Base-by-base conservation (phyloP, 192 early-diverging fungal species). In the Coemansia sp. region DNA sequence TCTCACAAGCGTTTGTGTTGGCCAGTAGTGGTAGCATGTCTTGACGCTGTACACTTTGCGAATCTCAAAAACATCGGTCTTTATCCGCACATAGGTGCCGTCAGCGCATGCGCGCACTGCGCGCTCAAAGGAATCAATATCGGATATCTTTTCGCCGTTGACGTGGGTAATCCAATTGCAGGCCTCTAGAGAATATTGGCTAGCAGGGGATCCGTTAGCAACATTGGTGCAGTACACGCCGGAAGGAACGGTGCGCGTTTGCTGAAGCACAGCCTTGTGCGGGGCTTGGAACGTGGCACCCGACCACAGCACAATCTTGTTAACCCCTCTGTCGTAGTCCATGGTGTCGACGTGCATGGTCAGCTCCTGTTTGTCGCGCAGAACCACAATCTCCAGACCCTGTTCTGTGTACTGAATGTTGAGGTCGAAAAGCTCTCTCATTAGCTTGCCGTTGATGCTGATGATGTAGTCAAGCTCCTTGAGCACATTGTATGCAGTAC, bases 281-380 rank as follows among this genome's bases (percentile, higher is more conserved):
- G 91, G 88, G 42, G 79, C 85, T 68, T 94, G 91, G 56, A 94
- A 85, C 19, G 90, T 67, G 0, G 91, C 93, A 12, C 95, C 95
- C 32, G 91, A 89, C 95, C 95, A 97, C 16, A 87, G 81, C 41
- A 97, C 75, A 0, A 94, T 84, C 40, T 89, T 86, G 8, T 82
- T 84, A 5, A 88, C 91, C 22, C 85, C 88, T 50, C 83, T 81
- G 7, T 85, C 83, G 41, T 81, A 67, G 61, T 83, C 73, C 7
- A 84, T 85, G 1, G 91, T 92, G 16, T 88, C 87, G 1, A 96
- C 90, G 4, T 62, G 65, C 20, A 98, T 51, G 0, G 71, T 71
- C 38, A 91, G 32, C 61, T 91, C 93, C 54, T 86, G 53, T 70
- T 90, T 91, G 49, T 92, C 85, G 43, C 95, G 88, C 56, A 98